A percentile compares a stretch with the other conserved stretches of the same genome.
Conservation (phyloP, 176 grass and related monocot genomes). For the Paspalum notatum region DNA sequence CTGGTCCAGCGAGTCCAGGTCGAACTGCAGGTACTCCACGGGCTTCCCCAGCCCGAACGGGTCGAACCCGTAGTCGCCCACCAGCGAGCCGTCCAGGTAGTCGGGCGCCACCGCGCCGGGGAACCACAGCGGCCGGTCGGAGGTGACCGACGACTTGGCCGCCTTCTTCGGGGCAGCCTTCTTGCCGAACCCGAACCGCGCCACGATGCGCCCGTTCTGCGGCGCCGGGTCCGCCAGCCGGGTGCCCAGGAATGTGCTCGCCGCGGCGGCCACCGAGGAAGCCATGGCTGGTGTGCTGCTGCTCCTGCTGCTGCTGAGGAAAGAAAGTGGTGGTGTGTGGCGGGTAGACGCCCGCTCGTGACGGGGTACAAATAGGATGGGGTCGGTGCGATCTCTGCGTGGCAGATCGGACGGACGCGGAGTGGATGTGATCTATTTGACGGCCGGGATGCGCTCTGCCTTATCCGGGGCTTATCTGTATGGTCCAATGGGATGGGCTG, state of each 20-base stretch:
- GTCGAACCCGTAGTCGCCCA: constrained; percentile 97
- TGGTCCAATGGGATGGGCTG: constrained; percentile 40
- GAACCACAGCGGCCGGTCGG: constrained; percentile 89
- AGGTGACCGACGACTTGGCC: neutral
- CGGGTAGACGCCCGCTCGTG: constrained; percentile 26
- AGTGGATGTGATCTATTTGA: constrained; percentile 76
- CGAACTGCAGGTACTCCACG: constrained; percentile 96
- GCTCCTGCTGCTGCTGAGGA: neutral
- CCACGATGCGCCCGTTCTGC: constrained; percentile 70
- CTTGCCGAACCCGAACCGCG: constrained; percentile 62
- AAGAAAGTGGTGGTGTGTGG: constrained; percentile 24
- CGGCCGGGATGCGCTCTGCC: constrained; percentile 46
- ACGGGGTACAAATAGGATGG: constrained; percentile 45
- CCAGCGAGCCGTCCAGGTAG: constrained; percentile 81
- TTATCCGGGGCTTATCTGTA: constrained; percentile 87
- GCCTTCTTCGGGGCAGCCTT: constrained; percentile 54
- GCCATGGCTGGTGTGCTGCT: too few species aligned
- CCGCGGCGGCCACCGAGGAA: constrained; percentile 67
- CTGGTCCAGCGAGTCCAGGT: constrained; percentile 95
- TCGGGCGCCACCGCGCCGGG: constrained; percentile 78
- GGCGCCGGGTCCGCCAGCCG: constrained; percentile 55
- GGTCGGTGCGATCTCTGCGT: constrained; percentile 58
- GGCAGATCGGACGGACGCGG: constrained; percentile 47
- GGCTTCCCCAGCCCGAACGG: constrained; percentile 90
- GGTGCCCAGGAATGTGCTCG: constrained; percentile 88